Evolutionary conservation across 2,329 filamentous ascomycete genomes (phyloP), one percentile per base, ranked within the genome.

Genomic region (Helicocarpus griseus): DNA sequence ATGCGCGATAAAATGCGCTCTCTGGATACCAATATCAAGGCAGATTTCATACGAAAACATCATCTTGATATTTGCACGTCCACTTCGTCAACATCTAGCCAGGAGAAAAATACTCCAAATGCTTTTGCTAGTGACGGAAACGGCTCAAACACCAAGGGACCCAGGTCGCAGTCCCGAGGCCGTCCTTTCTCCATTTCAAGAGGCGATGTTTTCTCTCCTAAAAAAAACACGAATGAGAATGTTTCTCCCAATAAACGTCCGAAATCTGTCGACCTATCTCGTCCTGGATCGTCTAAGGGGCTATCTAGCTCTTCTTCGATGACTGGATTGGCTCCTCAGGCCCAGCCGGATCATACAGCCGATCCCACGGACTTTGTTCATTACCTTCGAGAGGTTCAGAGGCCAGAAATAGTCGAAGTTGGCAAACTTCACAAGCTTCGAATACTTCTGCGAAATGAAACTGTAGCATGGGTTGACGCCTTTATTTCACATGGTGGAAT

Each of bases 1-100:
- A 89, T 95, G 76, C 80, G 91, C 51, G 89, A 91, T 68, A 94
- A 94, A 72, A 96, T 98, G 89, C 81, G 91, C 43, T 90, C 84
- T 52, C 74, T 98, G 54, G 89, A 87, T 56, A 79, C 88, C 57
- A 86, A 87, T 33, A 90, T 97, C 73, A 98, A 98, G 71, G 87
- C 89, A 65, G 90, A 97, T 64, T 94, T 98, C 61, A 89, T 97
- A 61, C 84, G 85, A 49, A 90, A 95, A 66, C 87, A 87, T 76
- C 81, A 87, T 76, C 81, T 80, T 5, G 85, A 86, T 65, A 83
- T 77, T 69, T 73, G 64, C 62, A 70, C 65, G 63, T 73, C 70
- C 57, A 73, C 56, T 70, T 67, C 58, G 75, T 72, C 60, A 66
- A 73, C 62, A 41, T 58, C 63, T 5, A 54, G 56, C 51, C 56